Base-by-base conservation (phyloP, 1,139 yeast genomes). In the Kluyveromyces marxianus region DNA sequence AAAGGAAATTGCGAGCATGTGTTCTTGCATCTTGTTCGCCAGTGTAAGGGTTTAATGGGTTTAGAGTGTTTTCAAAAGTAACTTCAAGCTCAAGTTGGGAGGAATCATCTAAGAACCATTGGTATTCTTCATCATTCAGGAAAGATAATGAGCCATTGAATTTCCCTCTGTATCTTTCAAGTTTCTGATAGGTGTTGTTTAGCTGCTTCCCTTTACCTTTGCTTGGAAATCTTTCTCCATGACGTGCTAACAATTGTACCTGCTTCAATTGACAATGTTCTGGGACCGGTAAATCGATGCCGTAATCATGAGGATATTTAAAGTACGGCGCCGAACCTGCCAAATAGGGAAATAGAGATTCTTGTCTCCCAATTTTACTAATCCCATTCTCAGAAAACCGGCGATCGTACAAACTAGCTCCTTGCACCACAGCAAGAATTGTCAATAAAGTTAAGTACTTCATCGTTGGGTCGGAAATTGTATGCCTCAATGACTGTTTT, bases 181-280 rank as follows among this genome's bases (percentile, higher is more conserved):
- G 39, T 45, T 60, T 65, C 31, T 53, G 48, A 42, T 50, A 56
- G 5, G 60, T 42, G 5, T 44, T 37, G 32, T 46, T 39, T 14
- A 56, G 41, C 4, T 49, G 42, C 4, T 46, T 48, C 26, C 72
- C 74, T 24, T 59, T 57, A 30, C 59, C 53, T 21, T 56, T 56
- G 3, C 70, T 63, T 24, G 87, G 88, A 59, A 71, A 83, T 55
- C 92, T 69, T 58, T 82, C 89, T n/a, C 90, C 92, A 55, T 84
- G 92, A 59, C 92, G 75, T 48, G 75, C 71, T 43, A 79, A 65
- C 50, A 79, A 64, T 52, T 79, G 81, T n/a, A 81, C 85, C 60
- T 81, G 88, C 50, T 79, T 81, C 42, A 82, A 69, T 7, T 67
- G 60, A 58, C 86, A 77, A 42, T 70, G 70, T 3, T 60, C 68